Conservation (phyloP, 805 yeast genomes). For the Candida chauliodis region DNA sequence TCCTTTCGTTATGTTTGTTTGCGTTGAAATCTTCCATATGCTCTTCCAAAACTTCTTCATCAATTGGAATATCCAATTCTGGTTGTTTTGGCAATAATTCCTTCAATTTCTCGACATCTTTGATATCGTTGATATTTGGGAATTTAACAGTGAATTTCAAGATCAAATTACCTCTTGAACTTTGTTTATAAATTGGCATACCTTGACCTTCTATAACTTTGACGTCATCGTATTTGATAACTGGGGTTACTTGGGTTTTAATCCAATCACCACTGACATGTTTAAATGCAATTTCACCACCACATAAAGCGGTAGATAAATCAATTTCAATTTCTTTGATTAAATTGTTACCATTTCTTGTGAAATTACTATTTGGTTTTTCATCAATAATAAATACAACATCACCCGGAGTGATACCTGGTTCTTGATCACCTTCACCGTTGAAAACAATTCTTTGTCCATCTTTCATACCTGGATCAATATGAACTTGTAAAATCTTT, state of each 20-base stretch:
- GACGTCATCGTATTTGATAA: conserved; percentile 75
- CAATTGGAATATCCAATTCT: conserved; percentile 57
- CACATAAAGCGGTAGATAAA: conserved; percentile 90
- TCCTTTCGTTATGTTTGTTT: conserved; percentile 46
- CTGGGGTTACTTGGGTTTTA: conserved; percentile 77
- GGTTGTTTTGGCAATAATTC: conserved; percentile 79
- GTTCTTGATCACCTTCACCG: conserved; percentile 98
- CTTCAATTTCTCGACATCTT: conserved; percentile 71
- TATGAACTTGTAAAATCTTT: conserved; percentile 89
- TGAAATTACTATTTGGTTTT: conserved; percentile 78
- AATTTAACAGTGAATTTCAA: conserved; percentile 84
- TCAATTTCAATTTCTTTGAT: conserved; percentile 84
- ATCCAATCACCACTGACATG: conserved; percentile 91
- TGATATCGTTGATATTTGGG: conserved; percentile 66
- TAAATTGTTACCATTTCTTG: conserved; percentile 87
- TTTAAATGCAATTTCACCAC: conserved; percentile 85
- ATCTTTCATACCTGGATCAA: conserved; percentile 95
- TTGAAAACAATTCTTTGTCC: conserved; percentile 87
- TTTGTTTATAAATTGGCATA: conserved; percentile 92
- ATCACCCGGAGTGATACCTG: conserved; percentile 93
- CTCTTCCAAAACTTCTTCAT: conserved; percentile 78
- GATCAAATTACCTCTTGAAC: conserved; percentile 84
- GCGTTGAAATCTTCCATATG: conserved; percentile 68
- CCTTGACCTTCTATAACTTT: conserved; percentile 91
- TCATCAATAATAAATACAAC: conserved; percentile 89